Percentiles rank a stretch among this genome's conserved stretches.
These are phyloP conservation scores for Fistulinella staudtii DNA, from an alignment of 1,284 basidiomycete species.

Conservation along the genomic window DNA sequence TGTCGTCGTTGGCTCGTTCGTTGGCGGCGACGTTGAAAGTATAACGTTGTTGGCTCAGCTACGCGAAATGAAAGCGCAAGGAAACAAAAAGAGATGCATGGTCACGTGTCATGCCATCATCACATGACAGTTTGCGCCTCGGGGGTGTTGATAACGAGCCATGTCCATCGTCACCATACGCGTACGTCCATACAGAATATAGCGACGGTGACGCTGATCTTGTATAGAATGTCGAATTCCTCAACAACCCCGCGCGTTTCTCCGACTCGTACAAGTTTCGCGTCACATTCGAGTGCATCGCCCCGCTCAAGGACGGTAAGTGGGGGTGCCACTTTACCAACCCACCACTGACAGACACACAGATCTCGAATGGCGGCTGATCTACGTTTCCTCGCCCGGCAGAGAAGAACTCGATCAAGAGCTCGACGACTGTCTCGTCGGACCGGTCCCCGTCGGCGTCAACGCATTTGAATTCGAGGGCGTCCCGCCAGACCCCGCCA, in stretches of 20 bases:
- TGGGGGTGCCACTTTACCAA: constrained; percentile 3
- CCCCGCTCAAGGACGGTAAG: constrained; percentile 84
- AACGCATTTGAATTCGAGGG: constrained; percentile 98
- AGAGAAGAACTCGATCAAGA: constrained; percentile 93
- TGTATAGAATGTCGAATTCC: constrained; percentile 74
- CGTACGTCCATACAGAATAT: constrained; percentile 29
- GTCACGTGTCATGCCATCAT: constrained; percentile 7
- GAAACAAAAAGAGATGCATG: constrained; percentile 16
- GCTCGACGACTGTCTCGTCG: constrained; percentile 93
- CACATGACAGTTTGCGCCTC: constrained; percentile 15
- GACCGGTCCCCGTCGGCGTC: constrained; percentile 90
- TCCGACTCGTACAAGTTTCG: constrained; percentile 90
- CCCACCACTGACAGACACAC: neutral
- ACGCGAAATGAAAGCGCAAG: constrained; percentile 16
- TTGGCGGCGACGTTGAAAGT: constrained; percentile 9
- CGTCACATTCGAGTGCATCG: constrained; percentile 98
- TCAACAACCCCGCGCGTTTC: constrained; percentile 92
- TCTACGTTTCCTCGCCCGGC: constrained; percentile 94
- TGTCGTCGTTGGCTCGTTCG: constrained; percentile 5
- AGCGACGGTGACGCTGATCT: neutral
- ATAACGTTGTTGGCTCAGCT: too few species aligned
- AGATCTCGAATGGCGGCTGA: constrained; percentile 98
- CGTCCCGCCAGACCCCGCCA: constrained; percentile 62
- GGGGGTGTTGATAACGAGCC: neutral
- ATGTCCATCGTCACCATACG: constrained; percentile 73